Percentiles rank a stretch among this genome's conserved stretches.
phyloP scores from a whole-genome alignment of 179 eudicot genomes.

The Carnegiea gigantea region DNA sequence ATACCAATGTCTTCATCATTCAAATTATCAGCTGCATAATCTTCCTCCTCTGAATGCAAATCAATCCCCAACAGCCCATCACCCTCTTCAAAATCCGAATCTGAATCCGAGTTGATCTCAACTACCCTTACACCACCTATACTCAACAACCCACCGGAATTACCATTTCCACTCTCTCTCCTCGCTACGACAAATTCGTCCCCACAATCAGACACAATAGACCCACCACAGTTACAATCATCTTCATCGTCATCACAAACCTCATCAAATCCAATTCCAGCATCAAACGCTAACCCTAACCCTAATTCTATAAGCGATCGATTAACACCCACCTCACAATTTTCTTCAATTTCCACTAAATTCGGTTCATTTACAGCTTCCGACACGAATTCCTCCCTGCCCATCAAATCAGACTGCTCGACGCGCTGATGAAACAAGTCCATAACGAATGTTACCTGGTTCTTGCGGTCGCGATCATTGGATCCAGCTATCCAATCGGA shows the following conservation, averaged over 20 bases:
- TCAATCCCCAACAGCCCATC: slow-evolving; percentile 25
- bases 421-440: slow-evolving; percentile 59
- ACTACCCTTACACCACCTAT: slow-evolving; percentile 28
- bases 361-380: slow-evolving; percentile 21
- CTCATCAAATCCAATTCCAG: slow-evolving; percentile 3
- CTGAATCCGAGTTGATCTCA: slow-evolving; percentile 38
- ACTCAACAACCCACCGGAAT: slow-evolving; percentile 17
- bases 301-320: slow-evolving; percentile 42
- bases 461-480: slow-evolving; percentile 33
- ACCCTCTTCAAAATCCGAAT: slow-evolving; percentile 30
- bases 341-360: slow-evolving; percentile 36
- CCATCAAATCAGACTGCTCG: slow-evolving; percentile 38
- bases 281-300: slow-evolving; percentile 51
- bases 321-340: slow-evolving; percentile 32
- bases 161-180: slow-evolving; percentile 26
- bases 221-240: slow-evolving; percentile 38
- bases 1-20: slow-evolving; percentile 37
- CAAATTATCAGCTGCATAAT: slow-evolving; percentile 27
- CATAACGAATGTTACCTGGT: slow-evolving; percentile 60
- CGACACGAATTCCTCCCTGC: slow-evolving; percentile 14
- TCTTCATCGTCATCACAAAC: slow-evolving; percentile 5
- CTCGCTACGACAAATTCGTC: slow-evolving; percentile 46
- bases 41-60: slow-evolving; percentile 35
- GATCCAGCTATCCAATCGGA: slow-evolving; percentile 14
- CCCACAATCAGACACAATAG: slow-evolving; percentile 39